Evolutionary conservation across 305 asterid species (phyloP).

Genomic region (Rubia peregrina): DNA sequence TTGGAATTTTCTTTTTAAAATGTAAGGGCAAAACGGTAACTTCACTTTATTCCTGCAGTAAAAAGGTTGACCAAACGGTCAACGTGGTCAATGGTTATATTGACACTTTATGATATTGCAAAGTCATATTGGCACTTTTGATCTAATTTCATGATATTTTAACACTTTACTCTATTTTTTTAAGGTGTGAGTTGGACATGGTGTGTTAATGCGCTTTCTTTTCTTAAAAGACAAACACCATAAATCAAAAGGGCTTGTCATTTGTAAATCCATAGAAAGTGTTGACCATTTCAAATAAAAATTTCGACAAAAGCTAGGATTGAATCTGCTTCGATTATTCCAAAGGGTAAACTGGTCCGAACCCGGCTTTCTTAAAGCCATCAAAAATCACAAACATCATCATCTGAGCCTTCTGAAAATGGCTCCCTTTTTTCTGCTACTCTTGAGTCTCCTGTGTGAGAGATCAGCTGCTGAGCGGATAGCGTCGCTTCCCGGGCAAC

Average conservation of each 20-base stretch:
- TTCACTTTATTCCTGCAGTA: too few relatives aligned
- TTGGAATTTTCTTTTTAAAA: too few relatives aligned
- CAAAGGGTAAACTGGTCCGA: background rate
- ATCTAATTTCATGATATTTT: too few relatives aligned
- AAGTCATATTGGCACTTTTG: too few relatives aligned
- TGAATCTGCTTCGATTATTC: background rate
- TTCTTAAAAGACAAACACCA: background rate
- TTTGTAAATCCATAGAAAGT: background rate
- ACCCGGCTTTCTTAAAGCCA: background rate
- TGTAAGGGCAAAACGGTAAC: too few relatives aligned
- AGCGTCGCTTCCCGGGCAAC: conserved; percentile 27
- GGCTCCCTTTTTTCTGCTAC: conserved; percentile 1
- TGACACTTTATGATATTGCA: too few relatives aligned
- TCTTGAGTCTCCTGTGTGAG: conserved; percentile 3
- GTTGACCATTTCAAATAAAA: background rate
- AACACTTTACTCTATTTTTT: too few relatives aligned
- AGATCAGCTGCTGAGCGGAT: conserved; percentile 17
- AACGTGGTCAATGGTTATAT: too few relatives aligned
- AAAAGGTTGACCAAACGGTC: too few relatives aligned
- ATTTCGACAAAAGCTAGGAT: background rate
- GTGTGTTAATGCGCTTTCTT: background rate
- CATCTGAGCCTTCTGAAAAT: background rate
- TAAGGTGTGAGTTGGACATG: background rate
- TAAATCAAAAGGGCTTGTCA: background rate
- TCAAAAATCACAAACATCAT: background rate